Percentiles rank a stretch among this genome's conserved stretches.
phyloP scores from a whole-genome alignment of 2,329 filamentous ascomycete genomes.

The Aspergillus viridinutans region DNA sequence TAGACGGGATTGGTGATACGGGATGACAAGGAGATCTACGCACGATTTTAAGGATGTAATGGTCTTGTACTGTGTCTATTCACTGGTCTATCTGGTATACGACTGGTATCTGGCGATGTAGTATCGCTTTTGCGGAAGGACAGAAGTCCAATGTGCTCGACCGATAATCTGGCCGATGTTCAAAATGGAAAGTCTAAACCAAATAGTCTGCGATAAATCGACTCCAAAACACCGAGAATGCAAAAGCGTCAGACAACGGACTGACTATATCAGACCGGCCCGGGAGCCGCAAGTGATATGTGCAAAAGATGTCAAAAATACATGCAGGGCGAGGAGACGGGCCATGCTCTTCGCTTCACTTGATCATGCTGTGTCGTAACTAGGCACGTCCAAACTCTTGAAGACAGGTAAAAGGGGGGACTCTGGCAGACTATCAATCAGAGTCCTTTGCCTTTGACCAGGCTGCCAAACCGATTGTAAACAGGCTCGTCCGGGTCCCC shows the following conservation, averaged over 20 bases:
- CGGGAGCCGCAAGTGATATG: neutral
- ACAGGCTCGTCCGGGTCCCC: conserved; percentile 27
- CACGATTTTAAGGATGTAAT: neutral
- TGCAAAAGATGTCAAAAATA: neutral
- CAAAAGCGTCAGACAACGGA: neutral
- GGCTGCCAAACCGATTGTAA: conserved; percentile 37
- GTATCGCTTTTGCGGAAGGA: neutral
- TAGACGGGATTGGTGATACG: neutral
- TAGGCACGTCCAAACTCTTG: neutral
- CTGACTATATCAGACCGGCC: neutral
- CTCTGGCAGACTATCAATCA: neutral
- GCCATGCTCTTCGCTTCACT: neutral
- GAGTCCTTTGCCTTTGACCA: conserved; percentile 32
- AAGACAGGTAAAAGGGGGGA: neutral
- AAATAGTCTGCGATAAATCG: neutral
- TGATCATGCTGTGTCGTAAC: neutral
- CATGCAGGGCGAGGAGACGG: neutral
- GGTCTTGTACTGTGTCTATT: neutral
- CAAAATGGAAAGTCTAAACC: neutral
- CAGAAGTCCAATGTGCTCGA: neutral
- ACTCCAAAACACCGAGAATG: neutral
- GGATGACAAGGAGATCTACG: too few relatives aligned
- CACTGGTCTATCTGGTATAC: neutral
- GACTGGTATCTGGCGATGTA: neutral
- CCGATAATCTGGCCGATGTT: neutral